Base-by-base conservation (phyloP, 139 green algal genomes). In the Pleodorina starrii region DNA sequence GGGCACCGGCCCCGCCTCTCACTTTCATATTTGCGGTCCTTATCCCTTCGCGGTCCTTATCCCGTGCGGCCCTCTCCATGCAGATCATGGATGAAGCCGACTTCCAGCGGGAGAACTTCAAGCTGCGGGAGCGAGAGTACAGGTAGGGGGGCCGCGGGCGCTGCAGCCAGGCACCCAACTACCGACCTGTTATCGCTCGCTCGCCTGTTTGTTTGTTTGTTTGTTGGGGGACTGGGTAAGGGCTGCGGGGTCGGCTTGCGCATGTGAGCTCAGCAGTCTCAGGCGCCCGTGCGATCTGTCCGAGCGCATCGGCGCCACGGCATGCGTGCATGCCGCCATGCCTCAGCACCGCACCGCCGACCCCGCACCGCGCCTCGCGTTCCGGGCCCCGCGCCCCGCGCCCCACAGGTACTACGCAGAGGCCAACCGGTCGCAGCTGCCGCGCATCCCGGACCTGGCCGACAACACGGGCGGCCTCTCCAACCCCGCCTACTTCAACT, bases 401-500 rank as follows among this genome's bases (percentile, higher is more conserved):
- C 51, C 72, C n/a, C n/a, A n/a, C 84, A 84, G 44, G 40, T 91
- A 91, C 74, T 90, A 94, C 48, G 79, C 75, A 44, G 89, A 84
- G 36, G 91, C 91, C 17, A 92, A 93, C 72, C 89, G 90, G 46
- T 69, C 82, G 25, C 59, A 72, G 17, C 48, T 94, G 69, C 88
- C 87, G 9, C 5, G 40, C 0, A 38, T 95, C 5, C 93, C 93
- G 23, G 86, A 95, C 77, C 89, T 95, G 12, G 75, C 89, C 6
- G 93, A 95, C 42, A 88, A 84, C 44, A 89, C 89, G 16, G 93
- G 93, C 9, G 93, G 93, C 3, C 92, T 95, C 32, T 86, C 71
- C 40, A 95, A 95, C 79, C 77, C 89, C 29, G 25, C 83, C 14
- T 95, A 93, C 91, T 93, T 94, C 90, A 95, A 95, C 51, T 94